Base-by-base conservation (phyloP, 495 filamentous ascomycete species). In the Pseudoneurospora amorphoporcata region DNA sequence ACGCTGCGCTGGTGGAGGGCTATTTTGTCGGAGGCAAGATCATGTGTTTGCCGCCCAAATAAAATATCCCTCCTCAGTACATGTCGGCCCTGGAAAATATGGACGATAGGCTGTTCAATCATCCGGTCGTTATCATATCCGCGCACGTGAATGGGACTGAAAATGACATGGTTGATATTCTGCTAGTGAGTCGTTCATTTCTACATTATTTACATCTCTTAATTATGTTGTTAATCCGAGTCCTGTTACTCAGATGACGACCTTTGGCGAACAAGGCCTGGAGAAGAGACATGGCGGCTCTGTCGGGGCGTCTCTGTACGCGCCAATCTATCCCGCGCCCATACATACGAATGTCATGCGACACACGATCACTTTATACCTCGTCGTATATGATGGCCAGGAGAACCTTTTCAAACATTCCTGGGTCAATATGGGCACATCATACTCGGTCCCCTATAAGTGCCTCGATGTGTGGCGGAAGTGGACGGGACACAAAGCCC, bases 201-300 rank as follows among this genome's bases (percentile, higher is more conserved):
- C 23, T 23, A n/a, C n/a, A n/a, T n/a, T n/a, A 23, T 23, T 23
- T 23, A 23, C 23, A 23, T 0, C n/a, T 47, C 19, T 8, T 53
- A 8, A 53, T 53, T 4, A n/a, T n/a, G 1, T 53, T 53, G 45
- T n/a, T 53, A 53, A 53, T 12, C 0, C n/a, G 1, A 23, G 9
- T 23, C 4, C 8, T 53, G n/a, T 53, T 8, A 53, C 10, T n/a
- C 9, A 53, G 45, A 12, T 53, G 0, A 53, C 45, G 0, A 12
- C n/a, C 0, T 53, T 53, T n/a, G 0, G 0, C 0, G 3, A 3
- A 19, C 0, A 4, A 17, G 43, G 43, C 1, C 17, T 45, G 10
- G 39, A 40, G 3, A 10, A 1, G 9, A 39, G 39, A 39, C 9
- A 2, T 39, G 8, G 3, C 39, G 39, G 9, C 39, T 39, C 39